These are phyloP conservation scores for Globisporangium orthogonon DNA, from an alignment of 352 stramenopile species.

Conservation along the genomic window DNA sequence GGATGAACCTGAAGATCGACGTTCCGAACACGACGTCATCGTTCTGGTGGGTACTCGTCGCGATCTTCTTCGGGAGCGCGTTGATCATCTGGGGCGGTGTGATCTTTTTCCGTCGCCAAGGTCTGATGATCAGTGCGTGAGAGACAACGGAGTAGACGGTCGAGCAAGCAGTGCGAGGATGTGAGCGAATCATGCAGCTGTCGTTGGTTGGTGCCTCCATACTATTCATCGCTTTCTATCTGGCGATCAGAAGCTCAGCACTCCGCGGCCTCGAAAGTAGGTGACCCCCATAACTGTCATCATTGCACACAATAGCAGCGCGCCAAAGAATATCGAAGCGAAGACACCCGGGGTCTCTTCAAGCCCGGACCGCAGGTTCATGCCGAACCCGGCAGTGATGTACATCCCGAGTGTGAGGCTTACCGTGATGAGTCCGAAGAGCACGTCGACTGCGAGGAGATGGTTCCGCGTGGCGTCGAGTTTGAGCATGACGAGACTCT, in stretches of 20 bases:
- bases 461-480: conserved; percentile 67
- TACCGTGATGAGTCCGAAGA: conserved; percentile 69
- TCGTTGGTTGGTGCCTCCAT: not conserved
- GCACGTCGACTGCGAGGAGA: conserved; percentile 50
- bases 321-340: conserved; percentile 25
- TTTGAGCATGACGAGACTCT: conserved; percentile 75
- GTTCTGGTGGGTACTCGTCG: conserved; percentile 27
- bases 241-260: conserved; percentile 6
- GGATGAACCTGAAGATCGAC: conserved; percentile 38
- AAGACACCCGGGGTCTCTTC: conserved; percentile 26
- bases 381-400: conserved; percentile 51
- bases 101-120: conserved; percentile 27
- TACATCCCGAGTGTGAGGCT: conserved; percentile 53
- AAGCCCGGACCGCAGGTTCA: conserved; percentile 45
- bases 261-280: conserved; percentile 9
- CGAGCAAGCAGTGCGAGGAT: not conserved
- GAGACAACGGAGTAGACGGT: not conserved
- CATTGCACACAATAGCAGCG: conserved; percentile 20
- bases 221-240: not conserved
- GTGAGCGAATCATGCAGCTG: not conserved
- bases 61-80: conserved; percentile 16
- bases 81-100: conserved; percentile 37
- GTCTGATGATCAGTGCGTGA: conserved; percentile 11
- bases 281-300: conserved; percentile 17
- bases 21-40: conserved; percentile 16